Evolutionary conservation across 164 flowering plant genomes (phyloP), one percentile per base, ranked within the genome.

Genomic region (Magnolia kwangsiensis): DNA sequence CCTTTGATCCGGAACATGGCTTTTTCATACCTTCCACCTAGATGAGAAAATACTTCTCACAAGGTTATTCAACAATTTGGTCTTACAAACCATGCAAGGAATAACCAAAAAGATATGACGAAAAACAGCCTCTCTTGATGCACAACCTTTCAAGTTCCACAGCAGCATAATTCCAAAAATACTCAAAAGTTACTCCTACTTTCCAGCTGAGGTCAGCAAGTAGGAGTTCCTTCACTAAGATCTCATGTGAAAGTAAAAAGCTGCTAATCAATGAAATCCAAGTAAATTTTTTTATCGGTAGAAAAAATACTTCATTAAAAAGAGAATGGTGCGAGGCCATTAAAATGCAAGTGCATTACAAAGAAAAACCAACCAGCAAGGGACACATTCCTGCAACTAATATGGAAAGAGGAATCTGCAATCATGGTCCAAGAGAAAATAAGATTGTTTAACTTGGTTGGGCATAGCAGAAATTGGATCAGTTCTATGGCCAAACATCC

Each of bases 1-100:
- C 96, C 80, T 80, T 71, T n/a, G 98, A 89, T 75, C 99, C 99
- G 73, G 75, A 37, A 83, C 90, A 96, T 73, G 78, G 80, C 79
- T 69, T 90, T 78, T 78, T 82, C 99, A 94, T 92, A 68, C 92
- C 97, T 79, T 90, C 98, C 66, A 84, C 90, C 99, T 96, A 82
- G 74, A 50, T 70, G 14, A 70, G 23, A 8, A 49, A 49, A 50
- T n/a, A 8, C 24, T 70, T 29, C 45, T 29, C 18, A 68, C 23
- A 2, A 45, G 10, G 51, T 70, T 50, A 37, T 37, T 37, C 9
- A 68, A 70, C n/a, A 70, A 55, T 55, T 9, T 55, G 45, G 61
- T 55, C 61, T 55, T 55, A 3, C 45, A 11, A 16, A 55, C 16
- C 61, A 11, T 55, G 13, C 8, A 55, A 20, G 10, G 21, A 18